phyloP scores from a whole-genome alignment of 768 basidiomycete genomes.

The Ephemerocybe angulata region DNA sequence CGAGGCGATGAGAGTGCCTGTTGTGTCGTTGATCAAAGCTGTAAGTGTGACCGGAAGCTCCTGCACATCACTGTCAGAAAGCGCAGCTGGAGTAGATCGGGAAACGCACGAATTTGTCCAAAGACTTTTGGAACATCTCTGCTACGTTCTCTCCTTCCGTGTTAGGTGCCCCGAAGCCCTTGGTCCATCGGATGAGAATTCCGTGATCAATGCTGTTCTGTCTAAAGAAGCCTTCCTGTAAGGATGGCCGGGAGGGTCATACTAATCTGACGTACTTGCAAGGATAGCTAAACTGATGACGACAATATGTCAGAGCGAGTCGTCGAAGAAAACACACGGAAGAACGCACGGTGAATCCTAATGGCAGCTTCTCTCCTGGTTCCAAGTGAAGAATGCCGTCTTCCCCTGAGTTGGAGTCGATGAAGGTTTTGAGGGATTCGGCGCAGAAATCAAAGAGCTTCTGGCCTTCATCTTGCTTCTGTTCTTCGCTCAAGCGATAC shows the following conservation, averaged over 20 bases:
- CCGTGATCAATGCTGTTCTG: conserved; percentile 94
- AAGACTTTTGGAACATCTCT: conserved; percentile 83
- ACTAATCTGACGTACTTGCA: conserved; percentile 65
- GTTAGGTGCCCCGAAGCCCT: conserved; percentile 90
- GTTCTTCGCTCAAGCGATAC: conserved; percentile 94
- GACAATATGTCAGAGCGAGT: conserved; percentile 7
- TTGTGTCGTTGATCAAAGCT: conserved; percentile 96
- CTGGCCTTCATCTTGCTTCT: conserved; percentile 96
- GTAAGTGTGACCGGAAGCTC: conserved; percentile 79
- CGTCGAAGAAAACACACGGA: background rate
- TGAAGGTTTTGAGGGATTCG: conserved; percentile 85
- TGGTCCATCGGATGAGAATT: conserved; percentile 97
- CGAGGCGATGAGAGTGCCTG: conserved; percentile 95
- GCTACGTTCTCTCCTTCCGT: conserved; percentile 93
- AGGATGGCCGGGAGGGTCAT: background rate
- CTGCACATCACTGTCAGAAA: conserved; percentile 34
- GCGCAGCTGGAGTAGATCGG: background rate
- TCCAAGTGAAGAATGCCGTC: conserved; percentile 45
- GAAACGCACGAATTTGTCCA: conserved; percentile 66
- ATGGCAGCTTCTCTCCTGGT: conserved; percentile 60
- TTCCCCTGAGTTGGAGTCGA: conserved; percentile 64
- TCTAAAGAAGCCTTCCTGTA: conserved; percentile 34
- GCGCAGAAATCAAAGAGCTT: conserved; percentile 97
- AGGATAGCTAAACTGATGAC: conserved; percentile 86
- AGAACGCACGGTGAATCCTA: conserved; percentile 91